These are phyloP conservation scores for Teratosphaeria nubilosa DNA, from an alignment of 2,329 filamentous ascomycete species.

Conservation along the genomic window DNA sequence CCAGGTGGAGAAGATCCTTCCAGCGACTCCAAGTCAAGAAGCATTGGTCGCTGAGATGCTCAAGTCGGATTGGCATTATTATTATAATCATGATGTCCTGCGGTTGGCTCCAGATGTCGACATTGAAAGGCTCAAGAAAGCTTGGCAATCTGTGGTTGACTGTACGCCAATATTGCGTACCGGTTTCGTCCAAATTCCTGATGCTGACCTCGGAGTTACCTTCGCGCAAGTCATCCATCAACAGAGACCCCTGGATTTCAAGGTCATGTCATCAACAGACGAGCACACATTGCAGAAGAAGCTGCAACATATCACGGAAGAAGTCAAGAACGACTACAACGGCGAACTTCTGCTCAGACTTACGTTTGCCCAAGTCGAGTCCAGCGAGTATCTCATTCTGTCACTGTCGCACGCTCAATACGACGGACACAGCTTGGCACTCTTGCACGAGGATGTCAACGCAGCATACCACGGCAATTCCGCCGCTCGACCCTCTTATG, in stretches of 20 bases:
- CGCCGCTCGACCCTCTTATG: slow-evolving; percentile 38
- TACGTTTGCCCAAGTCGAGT: slow-evolving; percentile 26
- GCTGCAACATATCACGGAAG: slow-evolving; percentile 26
- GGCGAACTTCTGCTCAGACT: slow-evolving; percentile 25
- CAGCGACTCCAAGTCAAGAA: slow-evolving; percentile 76
- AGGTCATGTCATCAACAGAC: slow-evolving; percentile 1
- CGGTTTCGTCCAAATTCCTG: slow-evolving; percentile 56
- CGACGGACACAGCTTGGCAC: slow-evolving; percentile 71
- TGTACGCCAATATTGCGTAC: slow-evolving; percentile 65
- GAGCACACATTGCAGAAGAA: slow-evolving; percentile 22
- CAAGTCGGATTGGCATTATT: slow-evolving; percentile 59
- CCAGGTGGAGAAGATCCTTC: slow-evolving; percentile 51
- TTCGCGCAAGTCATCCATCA: slow-evolving; percentile 48
- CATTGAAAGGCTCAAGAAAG: slow-evolving; percentile 43
- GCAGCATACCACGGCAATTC: slow-evolving; percentile 44
- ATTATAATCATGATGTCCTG: slow-evolving; percentile 78
- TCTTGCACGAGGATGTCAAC: slow-evolving; percentile 62
- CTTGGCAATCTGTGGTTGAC: slow-evolving; percentile 53
- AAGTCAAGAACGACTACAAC: slow-evolving; percentile 27
- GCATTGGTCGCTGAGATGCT: slow-evolving; percentile 77
- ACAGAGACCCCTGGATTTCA: slow-evolving; percentile 12
- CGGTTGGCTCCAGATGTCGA: slow-evolving; percentile 49
- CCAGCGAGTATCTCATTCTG: slow-evolving; percentile 42
- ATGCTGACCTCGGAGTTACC: slow-evolving; percentile 44
- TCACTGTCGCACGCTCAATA: slow-evolving; percentile 82